A percentile compares a stretch with the other conserved stretches of the same genome.
Conservation (phyloP, 208 protist species). For the Wallacemonas sp. region DNA sequence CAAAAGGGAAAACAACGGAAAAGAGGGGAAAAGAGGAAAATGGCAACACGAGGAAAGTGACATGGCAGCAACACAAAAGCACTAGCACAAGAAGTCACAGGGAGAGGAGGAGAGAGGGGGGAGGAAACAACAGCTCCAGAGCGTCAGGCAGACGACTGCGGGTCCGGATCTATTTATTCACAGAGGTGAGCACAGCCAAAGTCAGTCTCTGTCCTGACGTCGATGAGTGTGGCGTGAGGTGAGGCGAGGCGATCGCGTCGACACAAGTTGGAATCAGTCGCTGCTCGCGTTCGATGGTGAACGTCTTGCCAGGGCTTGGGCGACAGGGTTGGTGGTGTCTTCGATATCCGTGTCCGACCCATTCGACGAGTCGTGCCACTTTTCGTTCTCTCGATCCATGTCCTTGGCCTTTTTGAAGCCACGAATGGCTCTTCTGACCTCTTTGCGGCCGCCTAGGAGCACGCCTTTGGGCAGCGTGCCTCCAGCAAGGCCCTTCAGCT, state of each 20-base stretch:
- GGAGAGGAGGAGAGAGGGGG: too few species aligned
- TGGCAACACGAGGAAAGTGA: too few species aligned
- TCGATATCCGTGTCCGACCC: constrained; percentile 11
- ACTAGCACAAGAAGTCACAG: too few species aligned
- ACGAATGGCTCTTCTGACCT: constrained; percentile 50
- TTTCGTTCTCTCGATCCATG: constrained; percentile 70
- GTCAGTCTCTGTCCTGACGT: too few species aligned
- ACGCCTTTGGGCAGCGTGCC: constrained; percentile 65
- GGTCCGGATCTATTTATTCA: too few species aligned
- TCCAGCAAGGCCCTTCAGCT: constrained; percentile 70
- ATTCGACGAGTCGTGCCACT: constrained; percentile 43
- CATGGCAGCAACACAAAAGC: too few species aligned
- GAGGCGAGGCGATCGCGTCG: not conserved
- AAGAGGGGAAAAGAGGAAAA: too few species aligned
- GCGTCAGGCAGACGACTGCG: too few species aligned
- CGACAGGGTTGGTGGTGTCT: constrained; percentile 13
- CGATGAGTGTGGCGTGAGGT: too few species aligned
- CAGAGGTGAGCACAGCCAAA: too few species aligned
- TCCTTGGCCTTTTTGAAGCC: constrained; percentile 69
- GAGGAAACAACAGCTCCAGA: too few species aligned
- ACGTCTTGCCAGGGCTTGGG: constrained; percentile 1
- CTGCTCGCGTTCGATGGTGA: not conserved
- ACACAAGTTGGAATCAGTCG: not conserved
- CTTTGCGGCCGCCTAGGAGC: constrained; percentile 49
- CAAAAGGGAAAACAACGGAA: too few species aligned